Evolutionary conservation across 1,284 basidiomycete genomes (phyloP).

Genomic region (Mycena sp.): DNA sequence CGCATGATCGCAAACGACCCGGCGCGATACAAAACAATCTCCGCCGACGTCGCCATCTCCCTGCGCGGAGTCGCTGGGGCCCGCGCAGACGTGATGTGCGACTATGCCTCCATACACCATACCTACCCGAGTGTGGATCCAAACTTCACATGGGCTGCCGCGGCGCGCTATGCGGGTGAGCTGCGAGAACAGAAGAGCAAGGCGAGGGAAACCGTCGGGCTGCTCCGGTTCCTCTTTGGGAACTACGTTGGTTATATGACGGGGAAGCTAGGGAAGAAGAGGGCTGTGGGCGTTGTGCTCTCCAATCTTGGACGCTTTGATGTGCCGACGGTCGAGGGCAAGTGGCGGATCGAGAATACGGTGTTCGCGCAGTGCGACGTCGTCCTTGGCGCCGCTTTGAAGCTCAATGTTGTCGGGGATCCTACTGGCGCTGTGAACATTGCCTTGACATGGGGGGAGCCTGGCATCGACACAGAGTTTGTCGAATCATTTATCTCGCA

Average conservation of each 20-base stretch:
- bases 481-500: conserved; percentile 41
- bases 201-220: conserved; percentile 39
- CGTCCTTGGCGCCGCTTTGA: conserved; percentile 45
- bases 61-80: conserved; percentile 44
- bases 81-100: conserved; percentile 44
- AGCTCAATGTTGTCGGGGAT: conserved; percentile 46
- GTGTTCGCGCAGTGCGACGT: conserved; percentile 45
- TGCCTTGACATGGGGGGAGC: conserved; percentile 45
- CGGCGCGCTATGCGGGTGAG: conserved; percentile 23
- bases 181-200: conserved; percentile 34
- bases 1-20: conserved; percentile 32
- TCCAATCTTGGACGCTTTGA: conserved; percentile 47
- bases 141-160: conserved; percentile 34
- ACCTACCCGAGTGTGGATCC: conserved; percentile 33
- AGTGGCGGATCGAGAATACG: conserved; percentile 34
- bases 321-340: not conserved
- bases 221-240: conserved; percentile 44
- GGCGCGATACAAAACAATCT: conserved; percentile 38
- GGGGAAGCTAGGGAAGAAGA: conserved; percentile 44
- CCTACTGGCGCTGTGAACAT: conserved; percentile 45
- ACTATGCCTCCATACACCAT: conserved; percentile 42
- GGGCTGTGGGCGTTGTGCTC: conserved; percentile 42
- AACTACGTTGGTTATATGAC: conserved; percentile 41
- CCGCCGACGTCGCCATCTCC: conserved; percentile 44
- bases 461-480: conserved; percentile 40